These are phyloP conservation scores for Trichoderma harzianum DNA, from an alignment of 2,329 filamentous ascomycete genomes.

Conservation along the genomic window DNA sequence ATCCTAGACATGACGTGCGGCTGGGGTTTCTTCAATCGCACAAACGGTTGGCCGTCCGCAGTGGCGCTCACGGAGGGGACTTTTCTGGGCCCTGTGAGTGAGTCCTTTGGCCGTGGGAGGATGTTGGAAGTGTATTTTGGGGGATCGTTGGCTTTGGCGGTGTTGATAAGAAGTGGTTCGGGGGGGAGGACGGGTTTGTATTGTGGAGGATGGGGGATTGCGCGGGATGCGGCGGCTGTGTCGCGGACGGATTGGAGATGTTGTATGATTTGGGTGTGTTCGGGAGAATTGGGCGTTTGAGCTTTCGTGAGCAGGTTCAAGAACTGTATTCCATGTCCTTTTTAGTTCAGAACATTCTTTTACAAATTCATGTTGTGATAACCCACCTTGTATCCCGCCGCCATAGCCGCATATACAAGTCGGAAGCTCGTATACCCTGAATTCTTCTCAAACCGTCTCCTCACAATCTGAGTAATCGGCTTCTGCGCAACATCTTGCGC, in stretches of 20 bases:
- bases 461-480: slow-evolving; percentile 56
- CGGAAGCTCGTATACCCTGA: slow-evolving; percentile 54
- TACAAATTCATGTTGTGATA: background rate
- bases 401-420: slow-evolving; percentile 59
- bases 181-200: slow-evolving; percentile 21
- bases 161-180: slow-evolving; percentile 35
- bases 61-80: slow-evolving; percentile 56
- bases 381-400: slow-evolving; percentile 63
- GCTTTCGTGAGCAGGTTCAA: slow-evolving; percentile 41
- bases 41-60: slow-evolving; percentile 57
- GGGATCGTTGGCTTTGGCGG: slow-evolving; percentile 33
- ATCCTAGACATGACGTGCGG: slow-evolving; percentile 55
- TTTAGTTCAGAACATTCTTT: background rate
- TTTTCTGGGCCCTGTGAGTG: slow-evolving; percentile 38
- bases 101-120: slow-evolving; percentile 47
- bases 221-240: slow-evolving; percentile 20
- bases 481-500: slow-evolving; percentile 39
- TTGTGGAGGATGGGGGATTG: slow-evolving; percentile 20
- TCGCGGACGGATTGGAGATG: slow-evolving; percentile 33
- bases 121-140: slow-evolving; percentile 47
- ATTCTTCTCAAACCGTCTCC: slow-evolving; percentile 61
- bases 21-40: slow-evolving; percentile 66
- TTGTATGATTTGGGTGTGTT: slow-evolving; percentile 41
- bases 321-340: slow-evolving; percentile 30
- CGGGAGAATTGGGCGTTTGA: slow-evolving; percentile 35